Percentiles rank a stretch among this genome's conserved stretches.
Evolutionary conservation across 208 protist species (phyloP).

Genomic region (Acanthamoeba polyphaga): DNA sequence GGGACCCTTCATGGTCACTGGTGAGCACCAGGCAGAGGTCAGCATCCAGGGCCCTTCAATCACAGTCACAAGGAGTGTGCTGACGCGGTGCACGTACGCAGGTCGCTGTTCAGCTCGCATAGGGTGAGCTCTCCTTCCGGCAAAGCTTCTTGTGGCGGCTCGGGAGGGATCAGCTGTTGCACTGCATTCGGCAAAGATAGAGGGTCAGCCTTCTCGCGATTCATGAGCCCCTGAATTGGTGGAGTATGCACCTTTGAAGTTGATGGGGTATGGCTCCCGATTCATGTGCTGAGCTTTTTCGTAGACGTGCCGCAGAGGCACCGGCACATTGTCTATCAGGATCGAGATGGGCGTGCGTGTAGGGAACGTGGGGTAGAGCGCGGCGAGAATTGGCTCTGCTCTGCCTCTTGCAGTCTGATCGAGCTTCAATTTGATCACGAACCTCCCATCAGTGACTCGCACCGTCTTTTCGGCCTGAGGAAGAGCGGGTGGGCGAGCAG

Average conservation of each 20-base stretch:
- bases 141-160: conserved; percentile 31
- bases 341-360: not conserved
- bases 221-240: not conserved
- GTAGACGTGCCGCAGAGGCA: not conserved
- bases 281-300: conserved; percentile 36
- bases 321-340: not conserved
- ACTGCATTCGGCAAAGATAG: not conserved
- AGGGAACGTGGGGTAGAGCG: not conserved
- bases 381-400: not conserved
- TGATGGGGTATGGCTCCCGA: not conserved
- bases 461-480: not conserved
- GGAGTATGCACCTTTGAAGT: not conserved
- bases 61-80: not conserved
- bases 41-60: not conserved
- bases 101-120: conserved; percentile 69
- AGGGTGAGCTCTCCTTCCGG: conserved; percentile 55
- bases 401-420: not conserved
- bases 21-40: not conserved
- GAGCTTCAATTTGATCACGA: not conserved
- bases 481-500: not conserved
- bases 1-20: conserved; percentile 41
- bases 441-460: not conserved
- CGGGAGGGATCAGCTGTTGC: conserved; percentile 24
- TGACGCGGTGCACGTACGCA: not conserved
- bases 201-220: not conserved